Evolutionary conservation across 352 stramenopile genomes (phyloP).

Genomic region (Sclerospora graminicola): DNA sequence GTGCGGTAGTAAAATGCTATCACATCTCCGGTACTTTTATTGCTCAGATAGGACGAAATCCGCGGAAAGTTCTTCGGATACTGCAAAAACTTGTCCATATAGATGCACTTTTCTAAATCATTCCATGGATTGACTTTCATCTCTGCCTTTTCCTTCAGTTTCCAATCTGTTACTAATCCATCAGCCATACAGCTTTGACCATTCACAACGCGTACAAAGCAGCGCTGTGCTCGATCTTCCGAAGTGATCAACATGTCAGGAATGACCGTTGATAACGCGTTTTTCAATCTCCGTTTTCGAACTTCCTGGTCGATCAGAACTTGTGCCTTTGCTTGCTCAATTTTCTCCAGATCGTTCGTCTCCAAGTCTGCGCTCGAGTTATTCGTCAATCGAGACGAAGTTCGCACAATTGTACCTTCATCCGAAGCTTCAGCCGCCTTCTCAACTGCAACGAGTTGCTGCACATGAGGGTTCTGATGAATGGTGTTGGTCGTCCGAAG

Average conservation of each 20-base stretch:
- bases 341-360: constrained; percentile 69
- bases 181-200: constrained; percentile 58
- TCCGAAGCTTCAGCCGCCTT: constrained; percentile 19
- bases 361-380: constrained; percentile 74
- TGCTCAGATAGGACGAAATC: constrained; percentile 90
- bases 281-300: constrained; percentile 75
- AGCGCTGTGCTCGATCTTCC: constrained; percentile 38
- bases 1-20: constrained; percentile 97
- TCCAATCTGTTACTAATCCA: constrained; percentile 50
- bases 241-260: constrained; percentile 73
- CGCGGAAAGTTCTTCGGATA: constrained; percentile 98
- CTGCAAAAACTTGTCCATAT: constrained; percentile 97
- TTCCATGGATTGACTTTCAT: constrained; percentile 93
- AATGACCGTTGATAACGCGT: constrained; percentile 71
- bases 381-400: constrained; percentile 78
- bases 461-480: constrained; percentile 28
- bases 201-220: constrained; percentile 42
- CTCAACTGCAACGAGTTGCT: constrained; percentile 28
- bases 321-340: constrained; percentile 70
- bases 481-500: constrained; percentile 27
- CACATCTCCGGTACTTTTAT: constrained; percentile 95
- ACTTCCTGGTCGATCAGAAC: constrained; percentile 71
- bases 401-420: constrained; percentile 37
- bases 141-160: constrained; percentile 52
- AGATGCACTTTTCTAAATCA: constrained; percentile 99